Evolutionary conservation across 768 basidiomycete genomes (phyloP).

Genomic region (Suillus lakei): DNA sequence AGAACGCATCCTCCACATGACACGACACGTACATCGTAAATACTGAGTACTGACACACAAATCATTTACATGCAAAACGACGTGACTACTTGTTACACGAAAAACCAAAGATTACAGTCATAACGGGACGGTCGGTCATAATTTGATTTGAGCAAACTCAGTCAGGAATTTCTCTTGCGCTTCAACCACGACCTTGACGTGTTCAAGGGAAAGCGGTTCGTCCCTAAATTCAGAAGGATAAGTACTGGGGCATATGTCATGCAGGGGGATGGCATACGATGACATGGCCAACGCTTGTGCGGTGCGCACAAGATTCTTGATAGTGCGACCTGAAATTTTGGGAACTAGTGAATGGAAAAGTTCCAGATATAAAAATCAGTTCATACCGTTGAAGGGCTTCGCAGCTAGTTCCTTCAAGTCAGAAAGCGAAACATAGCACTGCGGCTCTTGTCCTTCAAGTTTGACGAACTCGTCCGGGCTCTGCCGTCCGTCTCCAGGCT

Average conservation of each 20-base stretch:
- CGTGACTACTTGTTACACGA: neutral
- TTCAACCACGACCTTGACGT: constrained; percentile 29
- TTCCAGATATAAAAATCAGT: neutral
- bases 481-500: neutral
- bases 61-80: neutral
- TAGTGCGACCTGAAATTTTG: constrained; percentile 24
- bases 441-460: constrained; percentile 14
- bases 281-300: constrained; percentile 35
- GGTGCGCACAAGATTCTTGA: constrained; percentile 39
- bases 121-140: neutral
- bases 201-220: constrained; percentile 20
- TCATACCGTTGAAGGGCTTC: constrained; percentile 33
- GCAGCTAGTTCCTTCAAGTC: constrained; percentile 29
- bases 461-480: constrained; percentile 13
- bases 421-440: constrained; percentile 11
- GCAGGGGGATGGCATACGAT: constrained; percentile 16
- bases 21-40: too few species aligned
- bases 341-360: neutral
- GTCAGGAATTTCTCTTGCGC: constrained; percentile 32
- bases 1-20: neutral
- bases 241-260: neutral
- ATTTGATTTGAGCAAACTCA: constrained; percentile 18
- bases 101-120: neutral
- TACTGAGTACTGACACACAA: too few species aligned
- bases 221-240: constrained; percentile 6